Evolutionary conservation across 768 basidiomycete genomes (phyloP).

Genomic region (Chalciporus sphaerocephalus): DNA sequence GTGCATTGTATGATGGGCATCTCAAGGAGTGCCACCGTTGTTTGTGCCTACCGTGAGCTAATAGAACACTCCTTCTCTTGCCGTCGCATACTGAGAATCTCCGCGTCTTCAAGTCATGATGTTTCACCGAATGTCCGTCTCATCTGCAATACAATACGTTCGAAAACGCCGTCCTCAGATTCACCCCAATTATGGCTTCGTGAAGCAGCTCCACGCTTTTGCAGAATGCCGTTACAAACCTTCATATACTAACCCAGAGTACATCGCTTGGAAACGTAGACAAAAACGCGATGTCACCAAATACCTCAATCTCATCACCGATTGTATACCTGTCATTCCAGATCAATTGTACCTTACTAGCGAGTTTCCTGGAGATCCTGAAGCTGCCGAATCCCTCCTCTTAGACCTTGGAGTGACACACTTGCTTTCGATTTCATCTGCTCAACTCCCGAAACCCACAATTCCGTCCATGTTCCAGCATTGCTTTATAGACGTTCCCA

Average conservation of each 20-base stretch:
- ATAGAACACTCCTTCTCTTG: not conserved
- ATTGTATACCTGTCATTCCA: slow-evolving; percentile 49
- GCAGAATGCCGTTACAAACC: slow-evolving; percentile 47
- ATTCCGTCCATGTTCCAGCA: slow-evolving; percentile 34
- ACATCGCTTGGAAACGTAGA: slow-evolving; percentile 56
- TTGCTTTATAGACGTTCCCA: slow-evolving; percentile 40
- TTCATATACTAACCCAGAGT: slow-evolving; percentile 38
- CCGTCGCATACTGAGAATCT: slow-evolving; percentile 1
- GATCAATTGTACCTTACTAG: slow-evolving; percentile 50
- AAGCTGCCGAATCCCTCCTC: slow-evolving; percentile 48
- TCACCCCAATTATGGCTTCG: slow-evolving; percentile 46
- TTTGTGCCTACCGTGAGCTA: slow-evolving; percentile 51
- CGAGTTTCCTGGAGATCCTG: slow-evolving; percentile 53
- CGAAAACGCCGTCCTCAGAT: slow-evolving; percentile 42
- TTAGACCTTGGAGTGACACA: slow-evolving; percentile 51
- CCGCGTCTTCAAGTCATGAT: slow-evolving; percentile 44
- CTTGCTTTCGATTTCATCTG: slow-evolving; percentile 51
- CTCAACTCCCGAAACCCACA: slow-evolving; percentile 36
- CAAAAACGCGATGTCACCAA: slow-evolving; percentile 49
- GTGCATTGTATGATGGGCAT: slow-evolving; percentile 75
- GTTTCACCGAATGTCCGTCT: slow-evolving; percentile 37
- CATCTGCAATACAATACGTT: slow-evolving; percentile 46
- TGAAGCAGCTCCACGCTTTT: slow-evolving; percentile 56
- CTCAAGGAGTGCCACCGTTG: slow-evolving; percentile 61
- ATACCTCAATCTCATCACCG: slow-evolving; percentile 48